Percentiles rank a stretch among this genome's conserved stretches.
phyloP scores from a whole-genome alignment of 495 filamentous ascomycete species.

The Bombardia bombarda region DNA sequence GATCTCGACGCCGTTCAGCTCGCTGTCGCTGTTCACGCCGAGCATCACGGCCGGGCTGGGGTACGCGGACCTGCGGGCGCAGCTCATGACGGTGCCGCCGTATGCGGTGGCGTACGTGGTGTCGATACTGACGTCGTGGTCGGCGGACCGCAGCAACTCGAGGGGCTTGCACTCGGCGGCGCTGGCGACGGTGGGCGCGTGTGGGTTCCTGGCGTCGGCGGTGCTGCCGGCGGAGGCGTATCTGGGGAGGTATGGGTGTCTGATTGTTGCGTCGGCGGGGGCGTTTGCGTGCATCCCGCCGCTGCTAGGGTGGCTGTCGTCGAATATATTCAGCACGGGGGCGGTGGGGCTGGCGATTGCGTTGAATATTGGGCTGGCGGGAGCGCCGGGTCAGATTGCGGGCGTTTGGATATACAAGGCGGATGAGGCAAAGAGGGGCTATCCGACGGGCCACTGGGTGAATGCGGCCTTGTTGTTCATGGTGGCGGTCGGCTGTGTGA shows the following conservation, averaged over 20 bases:
- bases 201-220: conserved; percentile 56
- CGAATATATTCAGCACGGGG: conserved; percentile 52
- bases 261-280: conserved; percentile 55
- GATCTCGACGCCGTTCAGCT: conserved; percentile 58
- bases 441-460: conserved; percentile 52
- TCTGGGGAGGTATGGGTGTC: conserved; percentile 50
- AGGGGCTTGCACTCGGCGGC: conserved; percentile 50
- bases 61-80: conserved; percentile 52
- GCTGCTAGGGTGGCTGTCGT: conserved; percentile 56
- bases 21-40: conserved; percentile 62
- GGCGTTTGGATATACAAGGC: conserved; percentile 63
- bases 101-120: conserved; percentile 63
- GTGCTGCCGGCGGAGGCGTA: conserved; percentile 51
- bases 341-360: conserved; percentile 56
- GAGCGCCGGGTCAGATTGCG: conserved; percentile 53
- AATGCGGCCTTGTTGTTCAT: conserved; percentile 32
- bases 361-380: conserved; percentile 52
- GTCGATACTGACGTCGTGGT: conserved; percentile 48
- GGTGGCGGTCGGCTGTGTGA: conserved; percentile 25
- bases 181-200: conserved; percentile 48
- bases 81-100: conserved; percentile 72
- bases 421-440: conserved; percentile 47
- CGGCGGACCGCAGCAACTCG: conserved; percentile 56
- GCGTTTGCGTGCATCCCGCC: conserved; percentile 46
- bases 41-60: conserved; percentile 60